Base-by-base conservation (phyloP, 2,329 filamentous ascomycete species). In the Botrytis tulipae region DNA sequence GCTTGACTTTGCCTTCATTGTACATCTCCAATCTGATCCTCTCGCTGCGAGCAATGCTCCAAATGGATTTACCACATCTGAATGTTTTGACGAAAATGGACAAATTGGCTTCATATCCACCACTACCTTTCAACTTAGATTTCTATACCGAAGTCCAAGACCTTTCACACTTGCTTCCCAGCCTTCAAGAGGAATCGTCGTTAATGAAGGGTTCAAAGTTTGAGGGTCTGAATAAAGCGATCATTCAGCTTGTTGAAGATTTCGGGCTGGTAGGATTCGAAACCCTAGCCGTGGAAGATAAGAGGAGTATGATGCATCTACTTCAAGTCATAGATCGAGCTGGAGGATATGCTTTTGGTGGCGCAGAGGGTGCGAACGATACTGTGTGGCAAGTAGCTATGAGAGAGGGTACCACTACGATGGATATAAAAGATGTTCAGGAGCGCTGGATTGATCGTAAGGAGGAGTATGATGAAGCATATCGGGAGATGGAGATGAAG, bases 51-150 rank as follows among this genome's bases (percentile, higher is more conserved):
- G 95, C 94, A 78, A 99, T 99, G 95, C 90, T 99, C 71, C 96
- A 98, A 84, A 95, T 99, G 88, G 96, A 98, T 80, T 92, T 98
- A 75, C 94, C 96, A 0, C 94, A 98, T 81, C 87, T 99, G 77
- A 99, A 99, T 80, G 93, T 99, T 75, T 88, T 99, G 40, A 98
- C 95, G 73, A 99, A 99, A 84, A 97, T 99, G 83, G 96, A 99
- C 83, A 98, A 98, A 81, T 87, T 99, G 71, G 86, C 91, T 51
- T 90, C 92, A 70, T 98, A 97, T 80, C 91, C 93, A 65, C 89
- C 93, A 40, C 86, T 99, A 0, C 94, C 95, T 0, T 98, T 99
- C 86, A 97, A 97, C 79, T 90, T 99, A 74, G 95, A 98, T 77
- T 99, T 92, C 83, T 99, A 98, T 82, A 98, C 96, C 75, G 95